Conservation (phyloP, 768 basidiomycete genomes). For the Pholiota microspora region DNA sequence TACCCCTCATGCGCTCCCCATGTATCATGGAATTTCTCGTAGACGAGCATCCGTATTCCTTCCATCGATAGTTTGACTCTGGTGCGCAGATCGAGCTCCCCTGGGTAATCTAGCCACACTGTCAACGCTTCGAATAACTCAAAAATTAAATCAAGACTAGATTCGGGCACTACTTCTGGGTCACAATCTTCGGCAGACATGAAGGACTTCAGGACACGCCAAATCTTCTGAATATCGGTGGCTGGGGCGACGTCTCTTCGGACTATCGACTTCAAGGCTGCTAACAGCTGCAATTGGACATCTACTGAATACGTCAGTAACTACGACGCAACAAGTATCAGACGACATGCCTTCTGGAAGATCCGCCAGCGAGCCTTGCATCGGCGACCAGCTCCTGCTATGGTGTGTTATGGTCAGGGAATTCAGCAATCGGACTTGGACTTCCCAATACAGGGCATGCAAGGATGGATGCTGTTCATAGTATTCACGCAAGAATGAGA, state of each 20-base stretch:
- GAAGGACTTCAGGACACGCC: constrained; percentile 1
- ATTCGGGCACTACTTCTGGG: background rate
- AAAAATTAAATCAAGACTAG: background rate
- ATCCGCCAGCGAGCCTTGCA: background rate
- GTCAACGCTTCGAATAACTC: constrained; percentile 5
- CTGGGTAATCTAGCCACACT: constrained; percentile 3
- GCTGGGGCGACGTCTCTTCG: background rate
- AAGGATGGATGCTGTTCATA: background rate
- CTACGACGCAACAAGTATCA: background rate
- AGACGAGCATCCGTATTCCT: background rate
- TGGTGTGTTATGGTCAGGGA: background rate
- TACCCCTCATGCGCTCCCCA: constrained; percentile 3
- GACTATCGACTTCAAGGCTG: constrained; percentile 1
- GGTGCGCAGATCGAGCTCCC: background rate
- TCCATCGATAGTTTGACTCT: constrained; percentile 6
- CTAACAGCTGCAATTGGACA: constrained; percentile 2
- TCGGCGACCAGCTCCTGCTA: background rate
- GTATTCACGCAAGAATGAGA: constrained; percentile 7
- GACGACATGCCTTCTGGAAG: background rate
- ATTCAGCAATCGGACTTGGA: constrained; percentile 11
- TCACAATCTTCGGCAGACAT: background rate
- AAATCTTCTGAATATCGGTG: constrained; percentile 5
- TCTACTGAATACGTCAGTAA: background rate
- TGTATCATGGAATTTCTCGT: constrained; percentile 2
- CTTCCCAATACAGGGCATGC: constrained; percentile 10